Base-by-base conservation (phyloP, 805 yeast species). In the Maudiozyma pseudohumilis region DNA sequence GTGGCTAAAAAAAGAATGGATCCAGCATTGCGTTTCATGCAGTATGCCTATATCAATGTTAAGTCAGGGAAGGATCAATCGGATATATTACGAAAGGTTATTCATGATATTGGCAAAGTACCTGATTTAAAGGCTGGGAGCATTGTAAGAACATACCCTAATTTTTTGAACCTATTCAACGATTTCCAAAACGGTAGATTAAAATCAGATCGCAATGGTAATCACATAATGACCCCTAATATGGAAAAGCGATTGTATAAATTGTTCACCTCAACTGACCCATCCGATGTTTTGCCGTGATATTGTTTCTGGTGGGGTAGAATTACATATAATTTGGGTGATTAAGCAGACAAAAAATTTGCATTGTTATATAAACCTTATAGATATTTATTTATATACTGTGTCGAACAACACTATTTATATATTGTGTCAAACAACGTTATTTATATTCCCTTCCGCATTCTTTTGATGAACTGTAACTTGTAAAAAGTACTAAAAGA, bases 41-140 rank as follows among this genome's bases (percentile, higher is more conserved):
- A 70, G 27, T 64, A 75, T 38, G 68, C 80, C 1, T 75, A 73
- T 44, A 55, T 80, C 7, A 77, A 78, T 4, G 60, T 77, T 9
- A 69, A 64, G 48, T 74, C 82, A 5, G 82, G 82, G 0, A 56
- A 62, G 10, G 70, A 68, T 46, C 47, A 61, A 3, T 56, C 58
- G 18, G 72, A 72, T 30, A 67, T 76, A 0, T 70, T 66, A 46
- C 44, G 65, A 4, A 70, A 70, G 44, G 66, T 76, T 38, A 44
- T 80, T 20, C 65, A 69, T 36, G 79, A 78, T 40, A 67, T 81
- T 44, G 75, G 73, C 38, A 61, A 67, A 44, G 67, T 80, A 68
- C 77, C 82, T 2, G 68, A 65, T 8, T 52, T 66, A 2, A 69
- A 69, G 38, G 71, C 77, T 0, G 67, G 68, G 32, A 60, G 66